These are phyloP conservation scores for Stachybotrys elegans DNA, from an alignment of 2,329 filamentous ascomycete genomes.

Conservation along the genomic window DNA sequence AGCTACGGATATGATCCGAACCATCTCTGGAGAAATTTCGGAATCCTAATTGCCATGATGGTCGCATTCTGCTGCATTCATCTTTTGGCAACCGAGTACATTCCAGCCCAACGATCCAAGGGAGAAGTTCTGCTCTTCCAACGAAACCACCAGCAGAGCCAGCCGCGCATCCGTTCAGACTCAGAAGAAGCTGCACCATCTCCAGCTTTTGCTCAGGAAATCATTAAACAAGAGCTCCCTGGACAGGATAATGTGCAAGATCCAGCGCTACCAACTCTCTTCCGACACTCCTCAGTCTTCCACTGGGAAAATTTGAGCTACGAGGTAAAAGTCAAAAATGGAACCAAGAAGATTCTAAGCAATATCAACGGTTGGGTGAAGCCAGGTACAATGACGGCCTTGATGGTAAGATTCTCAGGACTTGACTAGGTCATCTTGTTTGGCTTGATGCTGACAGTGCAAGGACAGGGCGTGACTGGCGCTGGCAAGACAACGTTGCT, in stretches of 20 bases:
- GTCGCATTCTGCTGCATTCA: background rate
- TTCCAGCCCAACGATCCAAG: background rate
- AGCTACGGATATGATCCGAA: background rate
- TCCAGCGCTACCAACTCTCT: background rate
- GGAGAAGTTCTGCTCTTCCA: background rate
- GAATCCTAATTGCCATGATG: slow-evolving; percentile 1
- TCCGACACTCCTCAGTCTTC: slow-evolving; percentile 36
- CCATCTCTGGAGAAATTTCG: background rate
- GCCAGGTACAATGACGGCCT: slow-evolving; percentile 61
- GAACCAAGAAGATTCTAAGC: slow-evolving; percentile 57
- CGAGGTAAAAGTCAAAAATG: slow-evolving; percentile 61
- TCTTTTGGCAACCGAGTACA: background rate
- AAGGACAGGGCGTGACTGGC: slow-evolving; percentile 21
- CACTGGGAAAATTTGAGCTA: slow-evolving; percentile 66
- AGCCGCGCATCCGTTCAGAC: too few species aligned
- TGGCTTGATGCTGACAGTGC: background rate
- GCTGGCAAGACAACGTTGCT: slow-evolving; percentile 59
- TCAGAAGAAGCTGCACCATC: too few species aligned
- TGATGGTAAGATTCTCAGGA: slow-evolving; percentile 48
- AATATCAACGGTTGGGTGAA: slow-evolving; percentile 67
- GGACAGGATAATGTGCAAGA: too few species aligned
- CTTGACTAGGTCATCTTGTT: background rate
- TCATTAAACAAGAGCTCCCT: too few species aligned
- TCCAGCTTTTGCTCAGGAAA: too few species aligned
- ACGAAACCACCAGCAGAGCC: too few species aligned